Conservation (phyloP, 306 rosid species). For the Ochetophila trinervis region DNA sequence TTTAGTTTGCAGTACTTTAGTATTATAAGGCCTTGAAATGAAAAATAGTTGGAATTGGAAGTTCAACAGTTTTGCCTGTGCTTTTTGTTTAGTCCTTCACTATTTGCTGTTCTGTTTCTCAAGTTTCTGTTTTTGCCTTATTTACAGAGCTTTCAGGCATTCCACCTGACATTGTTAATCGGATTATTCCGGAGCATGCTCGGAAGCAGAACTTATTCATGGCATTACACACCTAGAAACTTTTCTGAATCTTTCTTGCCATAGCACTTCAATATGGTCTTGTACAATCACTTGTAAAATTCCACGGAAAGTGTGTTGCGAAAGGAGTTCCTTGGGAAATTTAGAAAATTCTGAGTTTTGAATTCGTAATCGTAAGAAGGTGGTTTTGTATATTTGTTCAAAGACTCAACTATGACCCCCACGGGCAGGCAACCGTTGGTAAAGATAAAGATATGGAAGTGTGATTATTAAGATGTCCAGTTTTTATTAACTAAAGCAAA, state of each 20-base stretch:
- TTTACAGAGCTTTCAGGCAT: conserved; percentile 81
- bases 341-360: conserved; percentile 25
- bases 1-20: not conserved
- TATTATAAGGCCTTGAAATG: conserved; percentile 1
- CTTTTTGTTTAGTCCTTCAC: not conserved
- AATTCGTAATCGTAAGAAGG: conserved; percentile 33
- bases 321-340: conserved; percentile 39
- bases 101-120: not conserved
- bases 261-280: conserved; percentile 11
- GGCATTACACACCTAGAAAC: conserved; percentile 85
- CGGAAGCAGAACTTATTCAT: conserved; percentile 92
- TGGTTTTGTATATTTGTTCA: conserved; percentile 39
- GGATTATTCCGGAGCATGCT: conserved; percentile 95
- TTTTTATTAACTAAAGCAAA: too few relatives aligned
- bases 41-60: too few relatives aligned
- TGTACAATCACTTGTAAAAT: conserved; percentile 6
- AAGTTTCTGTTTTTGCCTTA: conserved; percentile 17
- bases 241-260: conserved; percentile 11
- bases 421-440: not conserved
- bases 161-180: conserved; percentile 59
- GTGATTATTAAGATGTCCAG: too few relatives aligned
- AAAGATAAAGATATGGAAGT: too few relatives aligned
- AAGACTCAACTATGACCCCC: conserved; percentile 30
- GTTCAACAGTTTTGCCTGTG: not conserved
- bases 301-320: conserved; percentile 36